Conservation (phyloP, 208 protist genomes). For the Lotmaria passim region DNA sequence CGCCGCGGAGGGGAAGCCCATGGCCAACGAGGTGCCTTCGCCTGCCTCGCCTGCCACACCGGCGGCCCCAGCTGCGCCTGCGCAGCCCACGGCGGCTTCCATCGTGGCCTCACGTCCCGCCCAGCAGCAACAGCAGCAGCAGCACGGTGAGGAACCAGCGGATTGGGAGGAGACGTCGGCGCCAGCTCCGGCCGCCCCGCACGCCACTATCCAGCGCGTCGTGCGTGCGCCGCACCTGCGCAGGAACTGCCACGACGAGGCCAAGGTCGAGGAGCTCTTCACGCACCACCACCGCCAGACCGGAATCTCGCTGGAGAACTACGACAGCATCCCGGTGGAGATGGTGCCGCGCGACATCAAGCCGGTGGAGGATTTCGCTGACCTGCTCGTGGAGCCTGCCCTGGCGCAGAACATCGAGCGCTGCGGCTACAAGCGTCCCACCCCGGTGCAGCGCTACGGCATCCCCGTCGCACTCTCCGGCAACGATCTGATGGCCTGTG, state of each 20-base stretch:
- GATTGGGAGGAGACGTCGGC: slow-evolving; percentile 12
- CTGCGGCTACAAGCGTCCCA: slow-evolving; percentile 96
- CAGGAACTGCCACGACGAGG: slow-evolving; percentile 74
- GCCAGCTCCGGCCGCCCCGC: slow-evolving; percentile 1
- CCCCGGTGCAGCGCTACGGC: slow-evolving; percentile 97
- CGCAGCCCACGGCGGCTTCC: slow-evolving; percentile 2
- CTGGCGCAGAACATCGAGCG: slow-evolving; percentile 95
- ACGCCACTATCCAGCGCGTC: slow-evolving; percentile 37
- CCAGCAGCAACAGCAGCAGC: slow-evolving; percentile 28
- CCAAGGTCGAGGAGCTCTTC: slow-evolving; percentile 76
- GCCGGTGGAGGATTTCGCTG: slow-evolving; percentile 81
- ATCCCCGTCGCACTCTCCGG: slow-evolving; percentile 94
- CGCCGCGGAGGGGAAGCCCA: slow-evolving; percentile 5
- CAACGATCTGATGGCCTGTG: slow-evolving; percentile 98
- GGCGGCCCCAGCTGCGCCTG: background rate
- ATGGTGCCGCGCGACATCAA: slow-evolving; percentile 80
- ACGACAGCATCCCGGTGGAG: slow-evolving; percentile 84
- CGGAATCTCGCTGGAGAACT: slow-evolving; percentile 86
- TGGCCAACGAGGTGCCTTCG: slow-evolving; percentile 6
- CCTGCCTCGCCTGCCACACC: background rate
- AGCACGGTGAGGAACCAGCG: slow-evolving; percentile 19
- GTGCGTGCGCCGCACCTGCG: slow-evolving; percentile 75
- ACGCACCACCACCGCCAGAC: slow-evolving; percentile 72
- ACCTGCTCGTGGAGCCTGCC: slow-evolving; percentile 83
- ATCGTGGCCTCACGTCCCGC: background rate